Evolutionary conservation across 2,329 filamentous ascomycete genomes (phyloP).

Genomic region (Penicillium occitanis): DNA sequence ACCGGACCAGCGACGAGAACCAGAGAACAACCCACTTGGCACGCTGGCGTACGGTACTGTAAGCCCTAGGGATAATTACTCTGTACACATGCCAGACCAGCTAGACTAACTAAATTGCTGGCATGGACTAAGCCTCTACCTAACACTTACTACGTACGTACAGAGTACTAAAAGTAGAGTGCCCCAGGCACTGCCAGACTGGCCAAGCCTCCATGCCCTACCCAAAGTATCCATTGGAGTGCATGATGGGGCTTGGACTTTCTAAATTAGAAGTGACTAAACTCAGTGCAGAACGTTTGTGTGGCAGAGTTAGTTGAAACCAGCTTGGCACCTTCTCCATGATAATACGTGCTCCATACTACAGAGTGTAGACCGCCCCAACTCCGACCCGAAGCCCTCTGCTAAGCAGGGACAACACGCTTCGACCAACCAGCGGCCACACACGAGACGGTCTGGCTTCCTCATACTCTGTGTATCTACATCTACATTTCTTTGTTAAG

Average conservation of each 20-base stretch:
- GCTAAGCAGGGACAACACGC: slow-evolving; percentile 7
- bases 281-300: neutral
- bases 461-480: neutral
- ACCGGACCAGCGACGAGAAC: neutral
- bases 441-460: slow-evolving; percentile 17
- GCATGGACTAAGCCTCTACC: neutral
- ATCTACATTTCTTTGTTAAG: neutral
- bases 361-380: slow-evolving; percentile 15
- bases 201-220: slow-evolving; percentile 7
- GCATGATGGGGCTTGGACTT: slow-evolving; percentile 10
- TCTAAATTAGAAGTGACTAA: neutral
- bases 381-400: neutral
- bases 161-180: neutral
- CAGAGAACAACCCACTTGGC: neutral
- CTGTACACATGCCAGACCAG: neutral
- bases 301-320: slow-evolving; percentile 2
- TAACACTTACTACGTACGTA: too few relatives aligned
- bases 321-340: neutral
- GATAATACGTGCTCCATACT: neutral
- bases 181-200: slow-evolving; percentile 12
- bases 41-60: slow-evolving; percentile 4
- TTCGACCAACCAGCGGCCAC: neutral
- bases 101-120: neutral
- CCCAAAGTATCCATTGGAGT: slow-evolving; percentile 6
- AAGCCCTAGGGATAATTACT: slow-evolving; percentile 5